A percentile compares a stretch with the other conserved stretches of the same genome.
phyloP scores from a whole-genome alignment of 1,284 basidiomycete species.

The Paramarasmius palmivorus region DNA sequence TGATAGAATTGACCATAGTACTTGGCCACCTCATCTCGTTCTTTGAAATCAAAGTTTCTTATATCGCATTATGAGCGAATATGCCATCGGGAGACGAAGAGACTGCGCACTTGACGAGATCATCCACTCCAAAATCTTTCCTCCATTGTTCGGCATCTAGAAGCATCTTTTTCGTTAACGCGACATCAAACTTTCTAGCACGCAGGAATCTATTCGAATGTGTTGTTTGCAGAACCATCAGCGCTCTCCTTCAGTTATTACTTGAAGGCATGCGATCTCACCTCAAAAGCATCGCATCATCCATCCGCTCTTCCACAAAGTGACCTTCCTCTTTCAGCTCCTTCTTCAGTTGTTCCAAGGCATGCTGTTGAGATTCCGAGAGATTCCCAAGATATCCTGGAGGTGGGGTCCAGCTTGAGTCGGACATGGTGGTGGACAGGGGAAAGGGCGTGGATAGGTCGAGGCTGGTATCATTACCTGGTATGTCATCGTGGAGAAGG shows the following conservation, averaged over 20 bases:
- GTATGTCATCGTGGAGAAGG: too few species aligned
- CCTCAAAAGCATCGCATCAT: constrained; percentile 80
- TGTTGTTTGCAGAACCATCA: too few species aligned
- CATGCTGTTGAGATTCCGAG: constrained; percentile 65
- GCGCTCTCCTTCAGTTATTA: too few species aligned
- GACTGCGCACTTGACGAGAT: constrained; percentile 72
- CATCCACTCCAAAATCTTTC: constrained; percentile 86
- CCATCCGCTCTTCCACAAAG: constrained; percentile 72
- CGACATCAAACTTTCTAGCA: constrained; percentile 86
- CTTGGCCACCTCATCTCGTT: constrained; percentile 84
- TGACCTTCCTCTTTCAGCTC: constrained; percentile 63
- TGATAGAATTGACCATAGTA: constrained; percentile 98
- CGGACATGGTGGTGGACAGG: background rate
- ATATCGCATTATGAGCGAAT: background rate
- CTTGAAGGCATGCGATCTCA: too few species aligned
- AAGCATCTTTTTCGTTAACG: constrained; percentile 85
- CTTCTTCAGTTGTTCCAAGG: constrained; percentile 73
- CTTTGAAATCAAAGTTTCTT: constrained; percentile 88
- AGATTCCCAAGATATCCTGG: constrained; percentile 82
- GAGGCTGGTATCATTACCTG: too few species aligned
- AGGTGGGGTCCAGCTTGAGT: constrained; percentile 33
- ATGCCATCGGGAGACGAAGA: constrained; percentile 13
- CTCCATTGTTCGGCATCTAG: constrained; percentile 87
- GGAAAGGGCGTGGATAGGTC: too few species aligned
- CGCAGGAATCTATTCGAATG: constrained; percentile 76